Evolutionary conservation across 1,284 basidiomycete species (phyloP), one percentile per base, ranked within the genome.

Genomic region (Grifola frondosa): DNA sequence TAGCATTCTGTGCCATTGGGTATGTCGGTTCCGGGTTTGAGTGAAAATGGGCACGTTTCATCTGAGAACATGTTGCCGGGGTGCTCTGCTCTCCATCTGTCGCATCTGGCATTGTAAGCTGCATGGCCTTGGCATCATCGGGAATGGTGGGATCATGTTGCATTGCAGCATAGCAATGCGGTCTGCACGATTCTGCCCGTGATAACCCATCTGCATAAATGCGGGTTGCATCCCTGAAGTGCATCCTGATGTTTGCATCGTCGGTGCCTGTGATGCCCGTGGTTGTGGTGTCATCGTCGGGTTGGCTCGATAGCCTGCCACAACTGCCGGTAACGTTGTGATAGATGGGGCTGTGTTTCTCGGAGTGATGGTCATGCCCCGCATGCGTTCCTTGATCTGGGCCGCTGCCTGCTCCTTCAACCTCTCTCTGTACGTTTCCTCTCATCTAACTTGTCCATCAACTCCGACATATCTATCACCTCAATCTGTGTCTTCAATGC

Each of bases 381-480:
- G n/a, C 30, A 17, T n/a, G 7, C n/a, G 6, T 5, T 16, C 15
- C 9, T 15, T 15, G 31, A 35, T 13, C 15, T 19, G 10, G 10
- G 19, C 24, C 4, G n/a, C 5, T 36, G 25, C 28, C 20, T 39
- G 17, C 21, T 30, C 36, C 6, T 13, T 15, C 11, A 15, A 9
- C 20, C 19, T 20, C 22, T 31, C 28, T n/a, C n/a, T n/a, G n/a
- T n/a, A n/a, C n/a, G n/a, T n/a, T n/a, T n/a, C n/a, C n/a, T n/a
- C 23, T 39, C 26, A 26, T 39, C 36, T 11, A 30, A 12, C 8
- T 21, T 8, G 15, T 39, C 20, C 36, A 30, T 43, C 20, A 37
- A 12, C 16, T 6, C 16, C 11, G 6, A 5, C 12, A 24, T 29
- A 11, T 15, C 12, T 6, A 44, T 37, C 16, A 19, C 30, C 26